These are phyloP conservation scores for Nepenthes mirabilis DNA, from an alignment of 148 eudicot genomes.

Conservation along the genomic window DNA sequence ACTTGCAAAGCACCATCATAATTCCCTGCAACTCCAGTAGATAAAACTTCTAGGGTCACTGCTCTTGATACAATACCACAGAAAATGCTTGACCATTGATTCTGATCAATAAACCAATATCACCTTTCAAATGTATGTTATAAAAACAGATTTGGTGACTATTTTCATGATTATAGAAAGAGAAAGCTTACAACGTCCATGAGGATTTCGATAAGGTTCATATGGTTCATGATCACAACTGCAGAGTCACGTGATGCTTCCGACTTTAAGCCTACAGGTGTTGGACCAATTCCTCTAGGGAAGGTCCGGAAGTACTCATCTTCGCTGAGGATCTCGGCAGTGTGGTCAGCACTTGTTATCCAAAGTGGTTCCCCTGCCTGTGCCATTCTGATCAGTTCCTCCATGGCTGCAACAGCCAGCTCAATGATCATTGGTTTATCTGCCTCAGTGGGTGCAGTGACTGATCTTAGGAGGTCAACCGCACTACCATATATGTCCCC, in stretches of 20 bases:
- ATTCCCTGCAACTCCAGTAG: slow-evolving; percentile 92
- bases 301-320: slow-evolving; percentile 73
- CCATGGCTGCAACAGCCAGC: slow-evolving; percentile 93
- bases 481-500: slow-evolving; percentile 66
- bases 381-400: slow-evolving; percentile 73
- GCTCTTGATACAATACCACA: slow-evolving; percentile 82
- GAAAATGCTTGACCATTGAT: slow-evolving; percentile 76
- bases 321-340: slow-evolving; percentile 38
- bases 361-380: slow-evolving; percentile 83
- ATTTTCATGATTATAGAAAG: not conserved
- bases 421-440: slow-evolving; percentile 77
- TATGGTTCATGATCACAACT: slow-evolving; percentile 80
- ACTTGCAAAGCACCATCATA: slow-evolving; percentile 93
- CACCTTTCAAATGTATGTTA: not conserved
- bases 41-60: slow-evolving; percentile 68
- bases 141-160: no score
- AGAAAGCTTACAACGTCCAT: slow-evolving; percentile 65
- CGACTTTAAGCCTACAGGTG: slow-evolving; percentile 54
- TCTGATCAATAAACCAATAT: slow-evolving; percentile 18
- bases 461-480: slow-evolving; percentile 58
- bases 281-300: slow-evolving; percentile 74
- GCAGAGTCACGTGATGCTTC: slow-evolving; percentile 82
- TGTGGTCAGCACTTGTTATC: slow-evolving; percentile 37
- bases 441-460: slow-evolving; percentile 68
- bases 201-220: slow-evolving; percentile 68